Evolutionary conservation across 108 stramenopile species (phyloP).

Genomic region (Pelagomonas calceolata): DNA sequence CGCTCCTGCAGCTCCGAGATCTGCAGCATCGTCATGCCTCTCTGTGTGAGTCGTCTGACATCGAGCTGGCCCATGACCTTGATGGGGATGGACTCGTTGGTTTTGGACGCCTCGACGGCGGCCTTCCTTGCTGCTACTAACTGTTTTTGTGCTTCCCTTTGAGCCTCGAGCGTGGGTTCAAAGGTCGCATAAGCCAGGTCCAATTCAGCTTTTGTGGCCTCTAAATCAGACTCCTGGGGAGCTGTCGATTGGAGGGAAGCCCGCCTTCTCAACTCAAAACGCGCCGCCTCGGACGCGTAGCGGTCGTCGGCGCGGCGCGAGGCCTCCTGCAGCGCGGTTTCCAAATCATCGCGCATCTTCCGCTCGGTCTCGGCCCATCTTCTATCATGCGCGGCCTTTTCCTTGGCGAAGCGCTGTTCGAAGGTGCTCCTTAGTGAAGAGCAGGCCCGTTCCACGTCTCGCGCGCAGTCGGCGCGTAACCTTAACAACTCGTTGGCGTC

Average conservation of each 20-base stretch:
- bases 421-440: no score
- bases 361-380: no score
- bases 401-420: no score
- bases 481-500: neutral
- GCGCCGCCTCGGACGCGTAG: no score
- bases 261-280: no score
- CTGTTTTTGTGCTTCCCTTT: neutral
- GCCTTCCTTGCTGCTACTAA: neutral
- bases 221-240: neutral
- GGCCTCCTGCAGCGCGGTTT: no score
- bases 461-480: no score
- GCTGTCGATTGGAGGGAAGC: neutral
- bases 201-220: neutral
- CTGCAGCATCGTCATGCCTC: neutral
- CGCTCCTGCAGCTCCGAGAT: neutral
- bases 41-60: neutral
- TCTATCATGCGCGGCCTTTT: no score
- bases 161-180: neutral
- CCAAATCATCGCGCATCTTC: no score
- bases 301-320: no score
- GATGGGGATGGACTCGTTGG: neutral
- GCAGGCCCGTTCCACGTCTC: no score
- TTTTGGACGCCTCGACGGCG: neutral
- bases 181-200: neutral
- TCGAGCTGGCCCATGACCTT: neutral